Evolutionary conservation across 257 asterid species (phyloP).

Genomic region (Paraleonurus japonicus): DNA sequence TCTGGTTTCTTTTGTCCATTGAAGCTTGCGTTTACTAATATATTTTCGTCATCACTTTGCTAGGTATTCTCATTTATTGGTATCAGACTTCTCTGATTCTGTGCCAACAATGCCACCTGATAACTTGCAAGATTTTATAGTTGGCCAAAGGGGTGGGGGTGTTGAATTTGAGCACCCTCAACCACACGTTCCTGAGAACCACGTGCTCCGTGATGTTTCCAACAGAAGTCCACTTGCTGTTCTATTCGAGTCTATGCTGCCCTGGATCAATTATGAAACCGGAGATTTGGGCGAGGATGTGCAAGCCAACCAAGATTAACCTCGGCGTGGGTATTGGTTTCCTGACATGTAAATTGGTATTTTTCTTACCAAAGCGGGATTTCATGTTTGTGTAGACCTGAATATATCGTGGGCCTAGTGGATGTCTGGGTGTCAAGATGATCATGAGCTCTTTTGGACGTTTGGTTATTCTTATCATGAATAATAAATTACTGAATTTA

Average conservation of each 20-base stretch:
- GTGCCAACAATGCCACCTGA: slow-evolving; percentile 94
- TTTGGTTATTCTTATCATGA: not conserved
- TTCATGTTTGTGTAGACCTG: not conserved
- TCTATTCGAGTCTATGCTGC: slow-evolving; percentile 77
- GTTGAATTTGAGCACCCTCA: slow-evolving; percentile 35
- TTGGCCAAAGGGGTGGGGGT: slow-evolving; percentile 62
- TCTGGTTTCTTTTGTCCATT: not conserved
- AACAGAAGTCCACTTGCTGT: slow-evolving; percentile 76
- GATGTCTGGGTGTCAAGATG: not conserved
- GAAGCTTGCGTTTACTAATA: slow-evolving; percentile 2
- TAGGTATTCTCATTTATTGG: slow-evolving; percentile 79
- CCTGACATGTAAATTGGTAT: not conserved
- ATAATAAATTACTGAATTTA: too few species aligned
- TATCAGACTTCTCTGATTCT: slow-evolving; percentile 82
- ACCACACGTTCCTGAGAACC: slow-evolving; percentile 36
- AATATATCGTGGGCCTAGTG: not conserved
- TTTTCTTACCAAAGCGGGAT: not conserved
- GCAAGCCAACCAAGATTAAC: slow-evolving; percentile 40
- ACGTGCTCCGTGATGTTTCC: slow-evolving; percentile 48
- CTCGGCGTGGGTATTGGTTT: not conserved
- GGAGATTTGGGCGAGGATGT: slow-evolving; percentile 39
- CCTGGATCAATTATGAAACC: slow-evolving; percentile 71
- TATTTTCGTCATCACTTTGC: slow-evolving; percentile 8
- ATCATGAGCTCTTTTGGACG: not conserved
- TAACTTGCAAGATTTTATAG: slow-evolving; percentile 73